Evolutionary conservation across 257 asterid species (phyloP).

Genomic region (Capsicum chinense): DNA sequence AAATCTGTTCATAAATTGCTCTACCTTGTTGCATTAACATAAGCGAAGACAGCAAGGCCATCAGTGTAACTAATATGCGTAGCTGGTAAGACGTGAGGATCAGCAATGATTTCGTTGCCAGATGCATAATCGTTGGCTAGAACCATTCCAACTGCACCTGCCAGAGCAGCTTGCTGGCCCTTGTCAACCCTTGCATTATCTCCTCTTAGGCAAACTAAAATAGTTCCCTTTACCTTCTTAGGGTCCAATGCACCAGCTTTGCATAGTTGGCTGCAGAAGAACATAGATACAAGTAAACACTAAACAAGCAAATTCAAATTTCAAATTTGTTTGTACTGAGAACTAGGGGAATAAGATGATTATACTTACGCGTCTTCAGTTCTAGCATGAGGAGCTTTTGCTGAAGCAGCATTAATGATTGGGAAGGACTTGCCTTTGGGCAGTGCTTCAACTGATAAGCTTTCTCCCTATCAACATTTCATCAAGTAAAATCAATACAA

Average conservation of each 20-base stretch:
- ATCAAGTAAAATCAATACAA: not conserved
- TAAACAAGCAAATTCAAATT: not conserved
- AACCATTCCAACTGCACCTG: conserved; percentile 92
- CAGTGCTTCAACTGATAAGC: conserved; percentile 63
- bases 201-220: conserved; percentile 86
- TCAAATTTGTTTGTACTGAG: not conserved
- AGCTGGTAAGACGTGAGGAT: conserved; percentile 91
- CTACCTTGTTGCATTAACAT: conserved; percentile 63
- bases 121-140: conserved; percentile 72
- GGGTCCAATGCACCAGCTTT: conserved; percentile 76
- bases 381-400: conserved; percentile 53
- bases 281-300: not conserved
- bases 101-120: conserved; percentile 83
- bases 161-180: conserved; percentile 76
- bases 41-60: conserved; percentile 65
- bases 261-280: conserved; percentile 60
- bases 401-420: conserved; percentile 56
- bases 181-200: conserved; percentile 82
- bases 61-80: conserved; percentile 78
- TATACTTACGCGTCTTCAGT: conserved; percentile 62
- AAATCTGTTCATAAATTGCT: not conserved
- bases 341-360: not conserved
- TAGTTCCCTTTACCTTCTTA: conserved; percentile 73
- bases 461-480: conserved; percentile 63
- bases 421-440: conserved; percentile 48